Evolutionary conservation across 495 filamentous ascomycete genomes (phyloP), one percentile per base, ranked within the genome.

Genomic region (Ascobolus immersus): DNA sequence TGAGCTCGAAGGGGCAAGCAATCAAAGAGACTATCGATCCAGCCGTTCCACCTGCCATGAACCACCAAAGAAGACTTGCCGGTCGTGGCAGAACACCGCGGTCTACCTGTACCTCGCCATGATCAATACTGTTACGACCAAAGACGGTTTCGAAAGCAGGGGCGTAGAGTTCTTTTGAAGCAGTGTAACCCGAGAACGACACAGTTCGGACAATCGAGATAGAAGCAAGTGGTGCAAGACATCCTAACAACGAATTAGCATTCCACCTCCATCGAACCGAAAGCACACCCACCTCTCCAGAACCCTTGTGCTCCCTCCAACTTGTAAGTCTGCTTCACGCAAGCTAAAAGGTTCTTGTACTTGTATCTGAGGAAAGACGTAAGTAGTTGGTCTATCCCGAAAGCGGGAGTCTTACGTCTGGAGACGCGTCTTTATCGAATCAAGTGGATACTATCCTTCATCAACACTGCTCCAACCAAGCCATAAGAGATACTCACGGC

Each of bases 1-100:
- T 86, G 40, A 93, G 59, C 54, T 93, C 82, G 49, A 93, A 91
- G 17, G 82, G 82, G 48, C 82, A 93, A 34, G 81, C 77, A 51
- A 93, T 68, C 23, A 74, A 61, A 15, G 82, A 77, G 28, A 86
- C 77, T 31, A 70, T 61, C 4, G 77, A 68, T 19, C 82, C 82
- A 20, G 82, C 71, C 17, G 71, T 67, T 34, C 73, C 69, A 21
- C 82, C 82, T 24, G 43, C 43, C 27, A 50, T 7, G 75, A 75
- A 36, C 65, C 64, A 29, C 71, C 73, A 49, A 82, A 89, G 30
- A 17, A 17, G 4, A 7, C 18, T 17, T 31, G 12, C 28, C n/a
- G 28, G n/a, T 15, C 18, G 14, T 17, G 28, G 28, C 18, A 31
- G 17, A 17, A 9, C 10, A 10, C 28, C 28, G 28, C 12, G 18